phyloP scores from a whole-genome alignment of 208 protist genomes.

The Crithidia mellificae region DNA sequence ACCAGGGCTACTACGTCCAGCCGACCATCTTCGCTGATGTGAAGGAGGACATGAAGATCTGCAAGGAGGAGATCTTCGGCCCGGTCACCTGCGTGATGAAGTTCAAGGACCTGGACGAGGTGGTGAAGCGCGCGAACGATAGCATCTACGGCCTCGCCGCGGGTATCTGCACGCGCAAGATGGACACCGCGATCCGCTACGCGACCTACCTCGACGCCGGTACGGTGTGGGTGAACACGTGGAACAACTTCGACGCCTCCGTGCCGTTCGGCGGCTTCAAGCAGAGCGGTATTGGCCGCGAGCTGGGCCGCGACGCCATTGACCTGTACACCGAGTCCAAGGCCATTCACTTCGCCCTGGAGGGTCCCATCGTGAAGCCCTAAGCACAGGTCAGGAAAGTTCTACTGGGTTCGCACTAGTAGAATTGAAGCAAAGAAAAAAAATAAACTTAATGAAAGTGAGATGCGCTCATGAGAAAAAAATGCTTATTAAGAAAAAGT shows the following conservation, averaged over 20 bases:
- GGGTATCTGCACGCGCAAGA: conserved; percentile 72
- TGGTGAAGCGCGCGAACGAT: conserved; percentile 74
- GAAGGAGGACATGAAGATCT: conserved; percentile 75
- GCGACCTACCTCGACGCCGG: conserved; percentile 66
- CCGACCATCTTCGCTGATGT: conserved; percentile 86
- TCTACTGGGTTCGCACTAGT: too few species aligned
- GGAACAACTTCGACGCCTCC: conserved; percentile 74
- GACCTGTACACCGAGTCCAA: conserved; percentile 79
- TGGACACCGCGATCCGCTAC: conserved; percentile 69
- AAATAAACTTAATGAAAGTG: too few species aligned
- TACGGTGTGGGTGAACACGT: conserved; percentile 90
- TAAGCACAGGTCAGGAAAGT: too few species aligned
- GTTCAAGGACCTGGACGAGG: conserved; percentile 83
- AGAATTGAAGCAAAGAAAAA: too few species aligned
- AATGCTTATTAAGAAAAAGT: too few species aligned
- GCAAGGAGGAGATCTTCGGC: conserved; percentile 90
- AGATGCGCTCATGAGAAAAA: too few species aligned
- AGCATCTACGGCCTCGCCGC: conserved; percentile 86
- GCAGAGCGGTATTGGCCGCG: conserved; percentile 82
- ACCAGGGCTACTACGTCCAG: conserved; percentile 83
- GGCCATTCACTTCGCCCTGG: conserved; percentile 59
- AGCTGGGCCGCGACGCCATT: conserved; percentile 72
- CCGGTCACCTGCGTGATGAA: conserved; percentile 86
- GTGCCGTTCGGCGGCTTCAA: conserved; percentile 90
- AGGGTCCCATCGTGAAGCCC: conserved; percentile 62